phyloP scores from a whole-genome alignment of 2,329 filamentous ascomycete genomes.

The Leptosphaerulina australis region DNA sequence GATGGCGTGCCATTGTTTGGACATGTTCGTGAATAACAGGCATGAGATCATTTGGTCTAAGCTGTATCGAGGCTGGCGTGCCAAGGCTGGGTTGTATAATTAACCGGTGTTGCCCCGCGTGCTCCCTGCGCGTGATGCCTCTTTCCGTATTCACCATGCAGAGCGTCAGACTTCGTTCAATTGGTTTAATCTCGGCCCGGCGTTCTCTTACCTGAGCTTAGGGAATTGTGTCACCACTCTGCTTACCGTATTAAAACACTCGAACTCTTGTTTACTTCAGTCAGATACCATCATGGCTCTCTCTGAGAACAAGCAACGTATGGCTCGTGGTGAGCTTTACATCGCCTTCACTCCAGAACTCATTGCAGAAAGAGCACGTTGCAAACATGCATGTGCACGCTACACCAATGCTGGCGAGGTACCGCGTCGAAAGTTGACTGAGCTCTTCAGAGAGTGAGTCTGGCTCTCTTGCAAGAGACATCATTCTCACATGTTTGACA shows the following conservation, averaged over 20 bases:
- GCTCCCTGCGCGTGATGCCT: background rate
- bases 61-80: background rate
- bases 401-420: slow-evolving; percentile 70
- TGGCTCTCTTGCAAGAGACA: background rate
- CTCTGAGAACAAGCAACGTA: slow-evolving; percentile 53
- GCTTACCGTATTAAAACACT: background rate
- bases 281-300: slow-evolving; percentile 28
- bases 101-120: background rate
- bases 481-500: slow-evolving; percentile 44
- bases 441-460: slow-evolving; percentile 74
- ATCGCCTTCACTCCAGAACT: slow-evolving; percentile 75
- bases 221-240: background rate
- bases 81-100: background rate
- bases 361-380: slow-evolving; percentile 66
- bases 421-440: slow-evolving; percentile 65
- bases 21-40: slow-evolving; percentile 3
- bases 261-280: background rate
- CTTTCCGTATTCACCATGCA: background rate
- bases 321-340: slow-evolving; percentile 74
- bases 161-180: background rate
- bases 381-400: slow-evolving; percentile 63
- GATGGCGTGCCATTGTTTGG: slow-evolving; percentile 12
- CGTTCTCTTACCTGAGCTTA: background rate
- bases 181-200: slow-evolving; percentile 2
- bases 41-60: background rate